Conservation (phyloP, 345 rosid genomes). For the Draba incana region DNA sequence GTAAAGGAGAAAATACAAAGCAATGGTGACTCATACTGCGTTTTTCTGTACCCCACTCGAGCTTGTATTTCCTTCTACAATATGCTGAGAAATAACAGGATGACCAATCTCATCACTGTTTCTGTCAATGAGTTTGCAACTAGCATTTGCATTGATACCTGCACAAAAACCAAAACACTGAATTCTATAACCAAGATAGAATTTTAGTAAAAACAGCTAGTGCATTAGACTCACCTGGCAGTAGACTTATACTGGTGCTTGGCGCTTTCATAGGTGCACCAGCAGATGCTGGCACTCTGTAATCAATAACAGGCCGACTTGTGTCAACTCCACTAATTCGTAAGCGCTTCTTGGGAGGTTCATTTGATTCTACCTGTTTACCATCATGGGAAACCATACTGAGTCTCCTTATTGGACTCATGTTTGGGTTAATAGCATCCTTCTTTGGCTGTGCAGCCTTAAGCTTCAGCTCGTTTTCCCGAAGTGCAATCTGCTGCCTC, state of each 20-base stretch:
- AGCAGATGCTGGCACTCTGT: conserved; percentile 37
- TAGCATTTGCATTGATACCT: conserved; percentile 52
- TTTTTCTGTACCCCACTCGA: conserved; percentile 43
- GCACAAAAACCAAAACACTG: conserved; percentile 36
- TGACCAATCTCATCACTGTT: conserved; percentile 45
- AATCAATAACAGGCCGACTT: conserved; percentile 43
- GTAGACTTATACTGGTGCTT: conserved; percentile 40
- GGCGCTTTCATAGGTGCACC: conserved; percentile 47
- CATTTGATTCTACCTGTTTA: conserved; percentile 48
- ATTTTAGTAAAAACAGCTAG: conserved; percentile 43
- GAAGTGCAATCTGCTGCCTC: conserved; percentile 89
- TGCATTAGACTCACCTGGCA: conserved; percentile 44
- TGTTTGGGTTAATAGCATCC: conserved; percentile 40
- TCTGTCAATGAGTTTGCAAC: conserved; percentile 44
- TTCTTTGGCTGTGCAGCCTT: conserved; percentile 66
- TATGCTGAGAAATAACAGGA: conserved; percentile 42
- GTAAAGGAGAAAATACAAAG: conserved; percentile 25
- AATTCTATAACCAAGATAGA: conserved; percentile 37
- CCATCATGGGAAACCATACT: conserved; percentile 45
- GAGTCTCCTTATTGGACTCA: conserved; percentile 47
- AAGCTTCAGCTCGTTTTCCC: conserved; percentile 80
- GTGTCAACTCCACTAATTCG: conserved; percentile 50
- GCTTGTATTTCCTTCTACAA: conserved; percentile 37
- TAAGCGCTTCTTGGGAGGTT: conserved; percentile 70
- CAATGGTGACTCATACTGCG: conserved; percentile 46